Conservation (phyloP, 164 flowering plant species). For the Amborella trichopoda region DNA sequence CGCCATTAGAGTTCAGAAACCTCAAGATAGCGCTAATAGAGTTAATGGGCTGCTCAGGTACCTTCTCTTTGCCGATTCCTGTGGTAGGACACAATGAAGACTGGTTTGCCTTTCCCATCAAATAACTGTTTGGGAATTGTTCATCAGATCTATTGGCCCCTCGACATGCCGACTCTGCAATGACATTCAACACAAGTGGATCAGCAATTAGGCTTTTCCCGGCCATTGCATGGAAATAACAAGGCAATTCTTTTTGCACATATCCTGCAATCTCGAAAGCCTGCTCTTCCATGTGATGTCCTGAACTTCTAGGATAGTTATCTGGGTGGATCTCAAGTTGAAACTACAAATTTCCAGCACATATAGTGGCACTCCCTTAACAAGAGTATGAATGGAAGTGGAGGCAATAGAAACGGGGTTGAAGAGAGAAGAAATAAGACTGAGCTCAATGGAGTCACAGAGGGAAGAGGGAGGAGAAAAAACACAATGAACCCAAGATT, state of each 20-base stretch:
- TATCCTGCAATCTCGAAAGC: slow-evolving; percentile 25
- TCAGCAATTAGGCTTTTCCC: slow-evolving; percentile 13
- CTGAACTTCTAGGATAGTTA: no score
- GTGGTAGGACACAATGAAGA: slow-evolving; percentile 5
- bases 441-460: no score
- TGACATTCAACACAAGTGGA: slow-evolving; percentile 12
- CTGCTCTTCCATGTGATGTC: slow-evolving; percentile 24
- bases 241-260: slow-evolving; percentile 15
- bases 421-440: no score
- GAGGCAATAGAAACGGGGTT: no score
- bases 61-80: slow-evolving; percentile 5
- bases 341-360: no score
- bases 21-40: slow-evolving; percentile 10
- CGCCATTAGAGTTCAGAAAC: slow-evolving; percentile 4
- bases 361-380: no score
- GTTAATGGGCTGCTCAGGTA: background rate
- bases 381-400: no score
- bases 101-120: slow-evolving; percentile 5
- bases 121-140: slow-evolving; percentile 18
- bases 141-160: slow-evolving; percentile 8
- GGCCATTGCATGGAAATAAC: slow-evolving; percentile 10
- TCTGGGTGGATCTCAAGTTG: no score
- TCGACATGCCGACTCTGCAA: slow-evolving; percentile 3
- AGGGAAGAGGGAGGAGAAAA: no score
- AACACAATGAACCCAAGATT: no score